Base-by-base conservation (phyloP, 805 yeast genomes). In the Kodamaea sagamina region DNA sequence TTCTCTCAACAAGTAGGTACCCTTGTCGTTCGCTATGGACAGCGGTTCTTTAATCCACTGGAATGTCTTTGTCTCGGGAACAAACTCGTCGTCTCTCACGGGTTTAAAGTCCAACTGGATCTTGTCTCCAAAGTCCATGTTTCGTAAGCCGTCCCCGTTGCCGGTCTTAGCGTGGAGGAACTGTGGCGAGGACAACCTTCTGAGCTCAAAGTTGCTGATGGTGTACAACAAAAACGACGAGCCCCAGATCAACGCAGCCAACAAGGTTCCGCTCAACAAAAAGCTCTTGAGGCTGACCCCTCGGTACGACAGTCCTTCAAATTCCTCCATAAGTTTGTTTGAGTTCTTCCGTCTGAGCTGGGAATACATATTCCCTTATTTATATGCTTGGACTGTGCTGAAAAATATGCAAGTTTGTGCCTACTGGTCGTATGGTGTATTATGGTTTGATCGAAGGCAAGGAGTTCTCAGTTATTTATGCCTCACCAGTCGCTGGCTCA, bases 41-140 rank as follows among this genome's bases (percentile, higher is more conserved):
- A 70, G 70, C 1, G 79, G 78, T 15, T 68, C 67, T 12, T 63
- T 67, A 35, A 87, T 77, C 96, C 96, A 88, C 59, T 85, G 92
- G 24, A 88, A 68, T 6, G 75, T 60, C 47, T 78, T 76, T 39
- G 55, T 62, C 11, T 66, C 61, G 0, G 93, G 84, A 0, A 57
- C 47, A 52, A 85, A 85, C 3, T 76, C 70, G 1, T 80, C 80
- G 39, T 77, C 75, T 49, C 92, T 72, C 2, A 62, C 62, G 7
- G 55, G 56, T 3, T 58, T 47, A 25, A 65, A 57, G 36, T 62
- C 58, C 35, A 71, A 50, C 12, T 62, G 63, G 7, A 47, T 46
- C 44, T 59, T 62, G 1, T 62, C 63, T 10, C 48, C 48, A 26
- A 37, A 36, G 34, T 47, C 43, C 12, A 31, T 25, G 27, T 42